These are phyloP conservation scores for Chaetomiaceae sp. DNA, from an alignment of 2,329 filamentous ascomycete genomes.

Conservation along the genomic window DNA sequence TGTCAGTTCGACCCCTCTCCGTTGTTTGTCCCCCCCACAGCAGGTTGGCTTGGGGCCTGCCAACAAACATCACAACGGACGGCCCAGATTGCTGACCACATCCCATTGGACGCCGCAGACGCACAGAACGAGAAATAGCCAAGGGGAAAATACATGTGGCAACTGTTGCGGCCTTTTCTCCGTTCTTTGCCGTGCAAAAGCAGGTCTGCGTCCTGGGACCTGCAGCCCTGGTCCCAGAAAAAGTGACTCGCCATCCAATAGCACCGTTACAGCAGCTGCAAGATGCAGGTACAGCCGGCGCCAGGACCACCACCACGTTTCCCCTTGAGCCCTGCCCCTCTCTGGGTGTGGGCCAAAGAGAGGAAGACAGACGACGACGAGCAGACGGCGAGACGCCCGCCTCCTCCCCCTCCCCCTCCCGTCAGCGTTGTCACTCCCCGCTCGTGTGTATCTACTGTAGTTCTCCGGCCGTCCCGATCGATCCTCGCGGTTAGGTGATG, in stretches of 20 bases:
- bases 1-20: no score
- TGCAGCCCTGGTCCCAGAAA: conserved; percentile 10
- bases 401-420: no score
- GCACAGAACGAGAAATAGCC: conserved; percentile 2
- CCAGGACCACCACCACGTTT: conserved; percentile 3
- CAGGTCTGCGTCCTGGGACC: not conserved
- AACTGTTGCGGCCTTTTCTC: conserved; percentile 8
- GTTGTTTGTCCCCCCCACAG: no score
- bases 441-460: not conserved
- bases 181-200: conserved; percentile 2
- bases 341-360: no score
- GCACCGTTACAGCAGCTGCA: conserved; percentile 3
- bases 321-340: not conserved
- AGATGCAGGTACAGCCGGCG: conserved; percentile 12
- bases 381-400: not conserved
- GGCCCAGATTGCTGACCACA: no score
- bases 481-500: no score
- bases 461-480: no score
- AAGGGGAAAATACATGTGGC: conserved; percentile 6
- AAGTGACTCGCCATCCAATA: conserved; percentile 10
- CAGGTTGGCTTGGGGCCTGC: no score
- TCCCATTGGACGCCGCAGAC: conserved; percentile 13
- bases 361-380: no score
- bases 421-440: not conserved
- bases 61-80: no score